phyloP scores from a whole-genome alignment of 441 rosid genomes.

The Pelargonium citronellum region DNA sequence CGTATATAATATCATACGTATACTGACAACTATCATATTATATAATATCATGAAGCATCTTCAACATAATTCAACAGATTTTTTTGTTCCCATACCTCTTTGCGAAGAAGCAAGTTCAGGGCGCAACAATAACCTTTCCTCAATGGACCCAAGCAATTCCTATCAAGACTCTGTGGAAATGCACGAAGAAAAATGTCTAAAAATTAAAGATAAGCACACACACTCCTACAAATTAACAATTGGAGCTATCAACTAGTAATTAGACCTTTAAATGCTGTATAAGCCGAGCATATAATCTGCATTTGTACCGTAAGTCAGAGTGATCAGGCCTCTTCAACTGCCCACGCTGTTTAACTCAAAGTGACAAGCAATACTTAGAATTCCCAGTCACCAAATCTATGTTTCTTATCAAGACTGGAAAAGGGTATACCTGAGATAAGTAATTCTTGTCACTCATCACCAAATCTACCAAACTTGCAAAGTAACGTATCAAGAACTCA shows the following conservation, averaged over 20 bases:
- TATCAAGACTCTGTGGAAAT: conserved; percentile 82
- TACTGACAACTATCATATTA: not conserved
- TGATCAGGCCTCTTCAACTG: conserved; percentile 99
- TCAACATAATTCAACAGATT: conserved; percentile 15
- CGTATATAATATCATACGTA: no score
- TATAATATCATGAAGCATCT: conserved; percentile 10
- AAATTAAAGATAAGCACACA: conserved; percentile 11
- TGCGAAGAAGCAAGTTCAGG: conserved; percentile 90
- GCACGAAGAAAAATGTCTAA: conserved; percentile 16
- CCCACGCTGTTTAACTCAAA: conserved; percentile 64
- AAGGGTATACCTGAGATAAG: conserved; percentile 78
- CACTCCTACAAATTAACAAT: not conserved
- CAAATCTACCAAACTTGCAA: conserved; percentile 96
- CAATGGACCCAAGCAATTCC: conserved; percentile 76
- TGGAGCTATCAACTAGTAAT: conserved; percentile 16
- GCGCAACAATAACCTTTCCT: conserved; percentile 98
- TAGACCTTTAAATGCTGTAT: conserved; percentile 92
- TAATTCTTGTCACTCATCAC: conserved; percentile 97
- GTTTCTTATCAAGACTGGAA: conserved; percentile 12
- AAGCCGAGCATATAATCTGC: conserved; percentile 99
- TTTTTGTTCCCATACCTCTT: conserved; percentile 62
- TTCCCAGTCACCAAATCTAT: conserved; percentile 15
- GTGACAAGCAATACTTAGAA: conserved; percentile 20
- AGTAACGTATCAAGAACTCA: conserved; percentile 92
- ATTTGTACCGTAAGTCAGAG: conserved; percentile 96